Evolutionary conservation across 23 red algal genomes (phyloP).

Genomic region (Gracilaria gracilis): DNA sequence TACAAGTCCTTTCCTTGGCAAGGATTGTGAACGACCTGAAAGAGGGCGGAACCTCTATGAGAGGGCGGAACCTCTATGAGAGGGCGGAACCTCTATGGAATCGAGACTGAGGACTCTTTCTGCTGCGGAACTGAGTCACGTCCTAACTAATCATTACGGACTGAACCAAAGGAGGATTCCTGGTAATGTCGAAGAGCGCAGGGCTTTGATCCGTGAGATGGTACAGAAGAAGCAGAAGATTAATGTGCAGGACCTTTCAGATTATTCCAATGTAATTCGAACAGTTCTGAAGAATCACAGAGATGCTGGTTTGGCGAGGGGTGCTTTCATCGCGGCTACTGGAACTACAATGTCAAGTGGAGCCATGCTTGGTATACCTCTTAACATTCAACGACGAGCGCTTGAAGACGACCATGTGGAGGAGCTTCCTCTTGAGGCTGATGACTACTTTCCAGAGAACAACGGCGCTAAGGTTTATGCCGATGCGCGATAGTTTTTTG

Average conservation of each 20-base stretch:
- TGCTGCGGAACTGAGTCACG: conserved; percentile 54
- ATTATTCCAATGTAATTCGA: conserved; percentile 73
- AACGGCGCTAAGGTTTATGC: conserved; percentile 9
- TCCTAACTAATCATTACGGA: conserved; percentile 68
- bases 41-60: conserved; percentile 77
- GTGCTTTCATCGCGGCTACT: conserved; percentile 44
- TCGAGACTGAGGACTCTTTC: conserved; percentile 56
- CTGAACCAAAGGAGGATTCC: conserved; percentile 75
- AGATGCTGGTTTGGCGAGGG: conserved; percentile 34
- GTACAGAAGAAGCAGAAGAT: conserved; percentile 52
- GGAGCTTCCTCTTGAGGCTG: conserved; percentile 55
- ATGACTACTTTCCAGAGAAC: conserved; percentile 45
- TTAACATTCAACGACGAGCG: conserved; percentile 59
- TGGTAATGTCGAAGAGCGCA: conserved; percentile 65
- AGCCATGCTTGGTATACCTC: conserved; percentile 49
- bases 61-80: no score
- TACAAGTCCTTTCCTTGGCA: conserved; percentile 60
- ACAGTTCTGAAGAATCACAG: conserved; percentile 75
- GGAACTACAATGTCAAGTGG: conserved; percentile 38
- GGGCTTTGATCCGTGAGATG: conserved; percentile 73
- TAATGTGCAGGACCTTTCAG: conserved; percentile 46
- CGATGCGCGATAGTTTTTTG: conserved; percentile 12
- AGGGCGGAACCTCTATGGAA: conserved; percentile 73
- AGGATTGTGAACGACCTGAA: conserved; percentile 73
- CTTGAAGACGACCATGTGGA: conserved; percentile 66